Conservation (phyloP, 371 early-diverging fungal species). For the Thermomucor indicae-seudaticae region DNA sequence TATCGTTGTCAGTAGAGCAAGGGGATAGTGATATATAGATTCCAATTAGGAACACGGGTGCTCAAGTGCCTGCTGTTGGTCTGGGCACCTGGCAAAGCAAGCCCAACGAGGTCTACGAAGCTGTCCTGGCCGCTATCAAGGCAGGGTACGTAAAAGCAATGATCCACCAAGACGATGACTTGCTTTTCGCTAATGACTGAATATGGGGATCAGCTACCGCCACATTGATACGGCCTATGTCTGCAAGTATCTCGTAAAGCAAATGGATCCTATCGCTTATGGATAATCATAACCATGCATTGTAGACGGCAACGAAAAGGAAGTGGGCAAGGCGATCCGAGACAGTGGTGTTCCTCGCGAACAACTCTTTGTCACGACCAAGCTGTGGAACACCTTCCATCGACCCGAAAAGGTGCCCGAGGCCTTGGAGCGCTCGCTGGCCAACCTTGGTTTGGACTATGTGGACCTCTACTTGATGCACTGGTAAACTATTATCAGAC, state of each 20-base stretch:
- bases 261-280: not conserved
- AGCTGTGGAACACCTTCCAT: slow-evolving; percentile 69
- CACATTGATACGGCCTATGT: slow-evolving; percentile 56
- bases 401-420: slow-evolving; percentile 42
- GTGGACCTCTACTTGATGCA: slow-evolving; percentile 68
- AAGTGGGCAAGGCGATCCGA: slow-evolving; percentile 63
- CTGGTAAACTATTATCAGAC: slow-evolving; percentile 30
- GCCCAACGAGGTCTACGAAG: slow-evolving; percentile 32
- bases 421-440: slow-evolving; percentile 46
- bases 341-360: slow-evolving; percentile 49
- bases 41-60: slow-evolving; percentile 26
- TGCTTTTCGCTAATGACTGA: no score
- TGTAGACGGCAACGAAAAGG: slow-evolving; percentile 60
- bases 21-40: not conserved
- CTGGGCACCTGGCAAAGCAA: slow-evolving; percentile 47
- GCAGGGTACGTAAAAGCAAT: slow-evolving; percentile 19
- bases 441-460: slow-evolving; percentile 56
- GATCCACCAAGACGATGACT: no score
- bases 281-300: not conserved
- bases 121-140: slow-evolving; percentile 31
- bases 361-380: slow-evolving; percentile 89
- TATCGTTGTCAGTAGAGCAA: not conserved
- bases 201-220: slow-evolving; percentile 34
- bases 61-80: slow-evolving; percentile 23
- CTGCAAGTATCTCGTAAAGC: slow-evolving; percentile 6